Conservation (phyloP, 257 asterid genomes). For the Solanum ossicruentum region DNA sequence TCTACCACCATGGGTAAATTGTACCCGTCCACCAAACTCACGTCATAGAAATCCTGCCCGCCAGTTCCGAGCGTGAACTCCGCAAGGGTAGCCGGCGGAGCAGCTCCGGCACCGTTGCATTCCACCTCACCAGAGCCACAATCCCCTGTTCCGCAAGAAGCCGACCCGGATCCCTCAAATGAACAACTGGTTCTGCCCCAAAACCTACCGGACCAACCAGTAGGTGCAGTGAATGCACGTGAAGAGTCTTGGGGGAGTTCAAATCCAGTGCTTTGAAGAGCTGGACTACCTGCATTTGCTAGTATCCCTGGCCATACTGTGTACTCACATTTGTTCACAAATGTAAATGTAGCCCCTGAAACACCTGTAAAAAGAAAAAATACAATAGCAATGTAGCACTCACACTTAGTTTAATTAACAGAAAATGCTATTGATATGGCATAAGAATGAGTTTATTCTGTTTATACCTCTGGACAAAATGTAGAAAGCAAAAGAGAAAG, state of each 20-base stretch:
- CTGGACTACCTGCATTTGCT: constrained; percentile 76
- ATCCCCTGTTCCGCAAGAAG: constrained; percentile 65
- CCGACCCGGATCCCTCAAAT: constrained; percentile 47
- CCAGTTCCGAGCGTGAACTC: constrained; percentile 77
- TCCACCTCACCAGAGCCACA: constrained; percentile 75
- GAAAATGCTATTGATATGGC: neutral
- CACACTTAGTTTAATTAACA: no score
- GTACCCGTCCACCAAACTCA: constrained; percentile 94
- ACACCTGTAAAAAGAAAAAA: constrained; percentile 25
- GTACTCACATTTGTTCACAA: constrained; percentile 68
- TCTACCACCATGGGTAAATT: constrained; percentile 74
- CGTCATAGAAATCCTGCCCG: constrained; percentile 74
- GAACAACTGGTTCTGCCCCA: constrained; percentile 84
- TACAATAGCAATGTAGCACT: neutral
- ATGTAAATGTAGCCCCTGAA: constrained; percentile 71
- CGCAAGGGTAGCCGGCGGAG: constrained; percentile 90
- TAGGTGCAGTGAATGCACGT: constrained; percentile 57
- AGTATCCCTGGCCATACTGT: constrained; percentile 93
- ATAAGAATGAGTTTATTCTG: neutral
- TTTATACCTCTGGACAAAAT: constrained; percentile 37
- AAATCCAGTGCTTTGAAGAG: constrained; percentile 71
- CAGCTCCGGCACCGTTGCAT: constrained; percentile 84
- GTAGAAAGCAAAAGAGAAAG: constrained; percentile 24
- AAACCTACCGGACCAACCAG: constrained; percentile 96
- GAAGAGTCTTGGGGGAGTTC: constrained; percentile 60